Evolutionary conservation across 2,329 filamentous ascomycete species (phyloP).

Genomic region (Hansfordia pulvinata): DNA sequence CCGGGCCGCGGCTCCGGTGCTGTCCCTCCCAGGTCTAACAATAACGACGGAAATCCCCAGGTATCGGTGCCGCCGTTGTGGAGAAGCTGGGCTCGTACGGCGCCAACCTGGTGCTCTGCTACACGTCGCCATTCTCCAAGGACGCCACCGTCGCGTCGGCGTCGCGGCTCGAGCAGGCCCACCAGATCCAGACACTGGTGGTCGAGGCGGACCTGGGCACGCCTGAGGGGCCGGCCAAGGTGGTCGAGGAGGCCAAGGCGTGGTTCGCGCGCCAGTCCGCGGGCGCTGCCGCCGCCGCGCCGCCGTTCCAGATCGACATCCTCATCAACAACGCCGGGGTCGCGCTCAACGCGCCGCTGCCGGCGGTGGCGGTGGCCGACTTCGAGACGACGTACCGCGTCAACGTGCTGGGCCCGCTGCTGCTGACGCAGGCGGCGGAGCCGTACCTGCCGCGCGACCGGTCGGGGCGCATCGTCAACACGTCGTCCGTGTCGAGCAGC

Average conservation of each 20-base stretch:
- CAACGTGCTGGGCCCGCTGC: conserved; percentile 70
- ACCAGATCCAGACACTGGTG: conserved; percentile 45
- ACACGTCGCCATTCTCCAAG: conserved; percentile 35
- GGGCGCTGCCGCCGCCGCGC: conserved; percentile 31
- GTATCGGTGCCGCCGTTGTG: conserved; percentile 54
- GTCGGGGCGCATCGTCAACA: conserved; percentile 40
- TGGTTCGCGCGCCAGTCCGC: conserved; percentile 45
- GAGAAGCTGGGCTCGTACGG: conserved; percentile 62
- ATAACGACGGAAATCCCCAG: conserved; percentile 29
- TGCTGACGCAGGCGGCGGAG: conserved; percentile 60
- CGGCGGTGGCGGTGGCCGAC: conserved; percentile 47
- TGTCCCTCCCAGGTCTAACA: conserved; percentile 3
- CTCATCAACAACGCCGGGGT: conserved; percentile 79
- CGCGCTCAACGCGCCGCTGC: conserved; percentile 48
- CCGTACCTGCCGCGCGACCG: conserved; percentile 59
- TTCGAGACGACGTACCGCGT: conserved; percentile 63
- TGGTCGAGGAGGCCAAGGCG: conserved; percentile 38
- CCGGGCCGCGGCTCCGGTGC: not conserved
- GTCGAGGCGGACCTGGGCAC: conserved; percentile 62
- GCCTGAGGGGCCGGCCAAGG: conserved; percentile 39
- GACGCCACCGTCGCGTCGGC: conserved; percentile 46
- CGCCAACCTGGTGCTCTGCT: conserved; percentile 55
- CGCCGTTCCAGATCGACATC: conserved; percentile 61
- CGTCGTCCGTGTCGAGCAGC: conserved; percentile 39
- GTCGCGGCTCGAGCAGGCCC: conserved; percentile 33